These are phyloP conservation scores for Nissolia schottii DNA, from an alignment of 306 rosid genomes.

Conservation along the genomic window DNA sequence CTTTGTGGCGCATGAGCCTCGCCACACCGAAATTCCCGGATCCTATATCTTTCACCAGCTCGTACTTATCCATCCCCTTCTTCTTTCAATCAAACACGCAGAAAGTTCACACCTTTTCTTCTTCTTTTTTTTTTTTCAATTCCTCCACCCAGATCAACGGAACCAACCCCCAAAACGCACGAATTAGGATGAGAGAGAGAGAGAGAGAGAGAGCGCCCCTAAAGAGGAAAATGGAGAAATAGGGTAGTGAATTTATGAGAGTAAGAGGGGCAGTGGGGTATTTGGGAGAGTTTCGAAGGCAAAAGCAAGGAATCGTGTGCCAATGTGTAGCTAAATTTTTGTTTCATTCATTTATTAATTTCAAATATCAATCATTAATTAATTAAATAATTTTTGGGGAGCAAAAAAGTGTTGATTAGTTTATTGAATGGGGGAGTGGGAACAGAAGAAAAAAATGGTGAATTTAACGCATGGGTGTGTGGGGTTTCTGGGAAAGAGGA, in stretches of 20 bases:
- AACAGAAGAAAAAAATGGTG: background rate
- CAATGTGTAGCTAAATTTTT: background rate
- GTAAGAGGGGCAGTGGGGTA: background rate
- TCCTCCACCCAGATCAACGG: background rate
- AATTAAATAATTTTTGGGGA: background rate
- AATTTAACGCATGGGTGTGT: background rate
- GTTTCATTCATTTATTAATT: background rate
- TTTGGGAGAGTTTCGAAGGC: constrained; percentile 31
- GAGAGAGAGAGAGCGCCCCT: background rate
- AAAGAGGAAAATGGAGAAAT: background rate
- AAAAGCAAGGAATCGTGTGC: constrained; percentile 36
- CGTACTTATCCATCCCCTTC: constrained; percentile 63
- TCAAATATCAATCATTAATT: background rate
- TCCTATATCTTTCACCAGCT: constrained; percentile 80
- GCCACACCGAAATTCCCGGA: constrained; percentile 90
- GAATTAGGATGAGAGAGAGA: background rate
- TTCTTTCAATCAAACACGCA: background rate
- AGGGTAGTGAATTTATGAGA: constrained; percentile 5
- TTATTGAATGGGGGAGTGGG: background rate
- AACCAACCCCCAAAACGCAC: background rate
- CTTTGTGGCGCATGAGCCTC: constrained; percentile 67
- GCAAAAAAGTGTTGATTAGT: background rate
- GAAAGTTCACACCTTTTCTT: background rate
- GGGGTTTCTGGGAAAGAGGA: too few species aligned
- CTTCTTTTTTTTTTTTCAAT: too few species aligned